Percentiles rank a stretch among this genome's conserved stretches.
Conservation (phyloP, 1,139 yeast genomes). For the Hemisphaericaspora xylanilytica region DNA sequence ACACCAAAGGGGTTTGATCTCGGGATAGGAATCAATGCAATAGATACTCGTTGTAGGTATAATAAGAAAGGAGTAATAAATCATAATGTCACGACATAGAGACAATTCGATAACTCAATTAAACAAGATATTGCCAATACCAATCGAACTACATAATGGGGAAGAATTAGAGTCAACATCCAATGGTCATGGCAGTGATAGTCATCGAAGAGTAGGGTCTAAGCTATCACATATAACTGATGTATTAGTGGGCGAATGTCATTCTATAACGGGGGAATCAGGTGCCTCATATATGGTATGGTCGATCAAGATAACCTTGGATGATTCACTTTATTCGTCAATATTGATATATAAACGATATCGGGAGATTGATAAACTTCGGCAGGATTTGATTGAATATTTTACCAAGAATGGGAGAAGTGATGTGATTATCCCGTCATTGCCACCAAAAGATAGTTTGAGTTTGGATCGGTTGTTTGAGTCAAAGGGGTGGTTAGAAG, state of each 20-base stretch:
- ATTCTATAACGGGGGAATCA: conserved; percentile 36
- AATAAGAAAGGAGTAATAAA: no score
- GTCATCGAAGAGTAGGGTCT: no score
- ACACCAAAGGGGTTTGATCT: no score
- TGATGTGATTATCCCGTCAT: conserved; percentile 52
- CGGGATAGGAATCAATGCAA: no score
- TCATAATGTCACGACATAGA: conserved; percentile 11
- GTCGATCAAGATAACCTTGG: conserved; percentile 45
- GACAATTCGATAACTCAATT: conserved; percentile 25
- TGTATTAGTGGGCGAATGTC: conserved; percentile 40
- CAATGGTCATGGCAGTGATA: no score
- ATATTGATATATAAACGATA: conserved; percentile 59
- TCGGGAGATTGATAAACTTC: conserved; percentile 57
- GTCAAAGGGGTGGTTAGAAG: conserved; percentile 51
- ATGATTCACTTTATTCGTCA: conserved; percentile 44
- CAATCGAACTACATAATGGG: conserved; percentile 30
- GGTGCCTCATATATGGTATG: conserved; percentile 47
- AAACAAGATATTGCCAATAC: conserved; percentile 37
- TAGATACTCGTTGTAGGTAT: no score
- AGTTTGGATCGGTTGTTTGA: conserved; percentile 49
- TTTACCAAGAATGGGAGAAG: conserved; percentile 18
- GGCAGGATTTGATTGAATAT: conserved; percentile 36
- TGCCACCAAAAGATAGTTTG: conserved; percentile 64
- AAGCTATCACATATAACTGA: conserved; percentile 34
- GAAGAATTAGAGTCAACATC: conserved; percentile 18